Evolutionary conservation across 2,329 filamentous ascomycete species (phyloP), one percentile per base, ranked within the genome.

Genomic region (Pseudogymnoascus sp.): DNA sequence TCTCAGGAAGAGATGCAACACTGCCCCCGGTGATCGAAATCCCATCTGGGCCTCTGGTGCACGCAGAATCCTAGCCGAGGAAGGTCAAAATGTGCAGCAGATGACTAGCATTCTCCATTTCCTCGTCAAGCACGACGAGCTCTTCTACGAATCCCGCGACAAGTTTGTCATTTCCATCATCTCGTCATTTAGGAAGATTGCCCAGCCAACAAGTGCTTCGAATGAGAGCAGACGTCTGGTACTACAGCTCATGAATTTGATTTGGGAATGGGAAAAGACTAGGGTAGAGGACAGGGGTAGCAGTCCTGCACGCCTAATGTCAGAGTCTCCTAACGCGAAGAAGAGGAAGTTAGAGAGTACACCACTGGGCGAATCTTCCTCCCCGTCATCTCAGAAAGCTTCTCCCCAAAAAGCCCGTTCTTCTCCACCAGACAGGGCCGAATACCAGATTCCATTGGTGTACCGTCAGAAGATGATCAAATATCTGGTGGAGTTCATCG

Each of bases 41-140:
- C 89, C 90, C 2, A 80, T 91, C 9, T 99, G 93, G 94, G 90
- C 92, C 6, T 86, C 91, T 65, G 90, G 92, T 66, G 92, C 94
- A 30, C 85, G 93, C 41, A 90, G 92, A 60, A 96, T 99, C 28
- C 77, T 99, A 20, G 87, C 91, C 3, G 95, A 99, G 71, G 94
- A 99, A 73, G 92, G 90, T 25, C 90, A 94, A 64, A 99, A 99
- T 68, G 82, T 93, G 53, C 92, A 96, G 73, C 94, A 97, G 75
- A 88, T 97, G 76, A 96, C 91, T 60, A 94, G 89, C 76, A 97
- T 99, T 68, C 97, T 97, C 78, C 89, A 97, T 69, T 99, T 99
- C 75, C 80, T 99, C 35, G 93, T 97, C 36, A 85, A 90, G 61
- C 93, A 99, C 71, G 89, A 92, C 0, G 88, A 94, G 69, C 78